Evolutionary conservation across 805 yeast species (phyloP).

Genomic region (Aciculoconidium aculeatum): DNA sequence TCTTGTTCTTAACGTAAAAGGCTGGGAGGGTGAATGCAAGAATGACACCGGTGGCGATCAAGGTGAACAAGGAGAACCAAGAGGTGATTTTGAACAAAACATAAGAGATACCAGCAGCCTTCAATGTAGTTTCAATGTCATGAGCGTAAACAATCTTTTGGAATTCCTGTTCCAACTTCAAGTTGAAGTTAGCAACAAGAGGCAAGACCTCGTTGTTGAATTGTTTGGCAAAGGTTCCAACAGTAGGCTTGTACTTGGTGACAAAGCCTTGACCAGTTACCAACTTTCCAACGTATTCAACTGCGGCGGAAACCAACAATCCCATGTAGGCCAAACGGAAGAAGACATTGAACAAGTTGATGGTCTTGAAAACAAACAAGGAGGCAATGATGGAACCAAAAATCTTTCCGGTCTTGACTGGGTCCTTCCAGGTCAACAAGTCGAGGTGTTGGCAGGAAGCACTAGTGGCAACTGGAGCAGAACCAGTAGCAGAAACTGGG

Average conservation of each 20-base stretch:
- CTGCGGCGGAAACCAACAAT: conserved; percentile 59
- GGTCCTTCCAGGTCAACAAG: conserved; percentile 70
- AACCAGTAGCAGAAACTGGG: conserved; percentile 2
- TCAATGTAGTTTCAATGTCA: conserved; percentile 66
- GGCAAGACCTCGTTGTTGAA: conserved; percentile 37
- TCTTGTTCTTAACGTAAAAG: conserved; percentile 66
- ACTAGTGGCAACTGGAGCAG: conserved; percentile 5
- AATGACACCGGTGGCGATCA: conserved; percentile 53
- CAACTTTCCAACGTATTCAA: conserved; percentile 70
- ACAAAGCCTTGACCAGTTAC: conserved; percentile 78
- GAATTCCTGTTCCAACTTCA: conserved; percentile 45
- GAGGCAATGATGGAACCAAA: conserved; percentile 57
- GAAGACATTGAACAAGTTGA: conserved; percentile 56
- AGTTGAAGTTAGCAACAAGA: conserved; percentile 38
- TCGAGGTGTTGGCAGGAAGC: conserved; percentile 1
- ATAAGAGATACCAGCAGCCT: conserved; percentile 64
- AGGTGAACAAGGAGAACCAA: conserved; percentile 65
- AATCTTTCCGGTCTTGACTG: conserved; percentile 70
- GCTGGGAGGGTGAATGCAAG: conserved; percentile 71
- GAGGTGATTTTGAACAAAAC: conserved; percentile 67
- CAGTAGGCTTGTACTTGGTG: conserved; percentile 65
- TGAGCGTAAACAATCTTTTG: conserved; percentile 61
- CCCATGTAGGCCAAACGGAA: conserved; percentile 56
- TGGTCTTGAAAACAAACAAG: conserved; percentile 53
- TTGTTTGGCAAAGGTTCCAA: conserved; percentile 28